A percentile compares a stretch with the other conserved stretches of the same genome.
phyloP scores from a whole-genome alignment of 495 filamentous ascomycete genomes.

The Viridothelium virens region DNA sequence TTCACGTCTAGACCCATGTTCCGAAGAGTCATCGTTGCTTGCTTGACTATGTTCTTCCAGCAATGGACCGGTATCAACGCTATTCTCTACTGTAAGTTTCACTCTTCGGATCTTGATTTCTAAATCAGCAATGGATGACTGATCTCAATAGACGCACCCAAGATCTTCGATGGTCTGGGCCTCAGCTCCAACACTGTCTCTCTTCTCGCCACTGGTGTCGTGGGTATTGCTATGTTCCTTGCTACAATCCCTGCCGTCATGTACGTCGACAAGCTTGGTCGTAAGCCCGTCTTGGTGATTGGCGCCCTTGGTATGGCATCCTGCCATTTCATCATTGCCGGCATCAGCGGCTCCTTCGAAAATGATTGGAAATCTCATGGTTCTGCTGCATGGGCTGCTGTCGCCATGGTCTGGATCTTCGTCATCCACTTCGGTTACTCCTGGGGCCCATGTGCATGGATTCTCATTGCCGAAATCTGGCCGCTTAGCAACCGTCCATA shows the following conservation, averaged over 20 bases:
- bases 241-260: slow-evolving; percentile 49
- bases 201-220: slow-evolving; percentile 70
- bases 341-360: slow-evolving; percentile 59
- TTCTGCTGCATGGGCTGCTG: slow-evolving; percentile 67
- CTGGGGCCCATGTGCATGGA: slow-evolving; percentile 64
- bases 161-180: slow-evolving; percentile 64
- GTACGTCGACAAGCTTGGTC: slow-evolving; percentile 45
- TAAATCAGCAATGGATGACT: background rate
- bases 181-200: slow-evolving; percentile 54
- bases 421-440: slow-evolving; percentile 74
- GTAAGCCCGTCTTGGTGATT: slow-evolving; percentile 34
- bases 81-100: slow-evolving; percentile 38
- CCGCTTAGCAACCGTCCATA: slow-evolving; percentile 65
- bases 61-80: slow-evolving; percentile 72
- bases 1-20: slow-evolving; percentile 70
- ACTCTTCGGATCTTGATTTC: slow-evolving; percentile 23
- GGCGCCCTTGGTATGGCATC: slow-evolving; percentile 36
- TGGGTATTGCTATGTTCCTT: slow-evolving; percentile 62
- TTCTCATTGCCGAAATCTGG: slow-evolving; percentile 64
- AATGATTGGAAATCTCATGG: slow-evolving; percentile 50
- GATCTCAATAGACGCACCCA: slow-evolving; percentile 52
- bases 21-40: slow-evolving; percentile 60
- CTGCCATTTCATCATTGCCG: slow-evolving; percentile 62
- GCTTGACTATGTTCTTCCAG: slow-evolving; percentile 68
- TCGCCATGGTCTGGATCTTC: slow-evolving; percentile 76